These are phyloP conservation scores for Pythium guiyangense DNA, from an alignment of 352 stramenopile genomes.

Conservation along the genomic window DNA sequence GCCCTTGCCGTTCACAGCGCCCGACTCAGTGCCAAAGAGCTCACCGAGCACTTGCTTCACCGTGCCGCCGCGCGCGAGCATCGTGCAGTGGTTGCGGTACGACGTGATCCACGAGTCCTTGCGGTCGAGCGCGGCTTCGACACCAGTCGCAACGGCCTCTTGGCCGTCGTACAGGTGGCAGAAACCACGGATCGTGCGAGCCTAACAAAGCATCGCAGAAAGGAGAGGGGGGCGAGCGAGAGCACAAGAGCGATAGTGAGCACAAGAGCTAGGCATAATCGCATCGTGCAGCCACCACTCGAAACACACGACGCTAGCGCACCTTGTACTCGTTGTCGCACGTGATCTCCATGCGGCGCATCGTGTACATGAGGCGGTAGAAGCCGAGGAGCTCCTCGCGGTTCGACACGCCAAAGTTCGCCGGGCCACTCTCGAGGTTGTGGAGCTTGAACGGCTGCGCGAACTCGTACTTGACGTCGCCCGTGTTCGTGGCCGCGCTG, in stretches of 20 bases:
- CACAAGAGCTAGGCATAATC: background rate
- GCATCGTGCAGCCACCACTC: too few species aligned
- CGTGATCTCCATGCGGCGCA: constrained; percentile 99
- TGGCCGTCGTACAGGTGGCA: constrained; percentile 99
- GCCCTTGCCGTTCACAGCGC: constrained; percentile 94
- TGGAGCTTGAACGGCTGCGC: constrained; percentile 75
- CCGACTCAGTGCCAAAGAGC: constrained; percentile 93
- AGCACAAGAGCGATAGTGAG: background rate
- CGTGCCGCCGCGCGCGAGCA: constrained; percentile 91
- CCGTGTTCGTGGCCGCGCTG: constrained; percentile 35
- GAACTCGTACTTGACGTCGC: constrained; percentile 73
- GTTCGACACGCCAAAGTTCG: constrained; percentile 69
- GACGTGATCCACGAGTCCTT: constrained; percentile 98
- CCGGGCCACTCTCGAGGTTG: constrained; percentile 64
- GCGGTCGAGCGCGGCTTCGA: constrained; percentile 92
- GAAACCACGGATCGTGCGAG: constrained; percentile 97
- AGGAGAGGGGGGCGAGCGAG: background rate
- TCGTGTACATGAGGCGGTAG: constrained; percentile 99
- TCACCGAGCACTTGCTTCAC: constrained; percentile 94
- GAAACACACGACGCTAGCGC: background rate
- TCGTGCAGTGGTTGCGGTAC: constrained; percentile 99
- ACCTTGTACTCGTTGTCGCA: constrained; percentile 99
- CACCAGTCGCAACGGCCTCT: constrained; percentile 98
- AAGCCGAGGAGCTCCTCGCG: constrained; percentile 96
- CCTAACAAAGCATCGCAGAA: constrained; percentile 2